A percentile compares a stretch with the other conserved stretches of the same genome.
phyloP scores from a whole-genome alignment of 1,284 basidiomycete species.

The Dichomitus squalens region DNA sequence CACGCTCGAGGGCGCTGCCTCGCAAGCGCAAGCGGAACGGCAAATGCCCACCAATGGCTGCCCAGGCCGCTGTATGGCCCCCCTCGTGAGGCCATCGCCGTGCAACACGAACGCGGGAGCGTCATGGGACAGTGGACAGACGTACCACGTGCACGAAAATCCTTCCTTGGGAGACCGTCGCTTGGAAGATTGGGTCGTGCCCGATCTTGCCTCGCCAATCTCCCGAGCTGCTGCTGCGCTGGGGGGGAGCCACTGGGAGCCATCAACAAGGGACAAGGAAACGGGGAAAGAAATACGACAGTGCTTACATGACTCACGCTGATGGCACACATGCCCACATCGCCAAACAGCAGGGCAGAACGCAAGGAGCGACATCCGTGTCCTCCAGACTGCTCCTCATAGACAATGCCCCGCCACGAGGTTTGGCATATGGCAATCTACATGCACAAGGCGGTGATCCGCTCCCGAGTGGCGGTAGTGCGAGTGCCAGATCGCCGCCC shows the following conservation, averaged over 20 bases:
- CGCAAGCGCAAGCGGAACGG: not conserved
- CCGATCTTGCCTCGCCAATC: constrained; percentile 22
- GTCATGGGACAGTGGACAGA: constrained; percentile 4
- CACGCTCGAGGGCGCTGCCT: not conserved
- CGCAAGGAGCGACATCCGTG: constrained; percentile 3
- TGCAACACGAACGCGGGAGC: not conserved
- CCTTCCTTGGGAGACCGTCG: constrained; percentile 1
- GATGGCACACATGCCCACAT: constrained; percentile 21
- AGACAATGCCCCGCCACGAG: constrained; percentile 1
- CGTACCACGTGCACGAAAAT: not conserved
- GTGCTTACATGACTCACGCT: constrained; percentile 8
- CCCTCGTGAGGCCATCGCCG: constrained; percentile 2
- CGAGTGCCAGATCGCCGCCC: constrained; percentile 4
- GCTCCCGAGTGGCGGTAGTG: not conserved
- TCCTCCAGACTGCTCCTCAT: constrained; percentile 5
- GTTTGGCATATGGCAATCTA: not conserved
- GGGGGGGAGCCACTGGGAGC: constrained; percentile 6
- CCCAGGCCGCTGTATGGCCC: constrained; percentile 10
- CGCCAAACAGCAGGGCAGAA: constrained; percentile 20
- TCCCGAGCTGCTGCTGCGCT: constrained; percentile 7
- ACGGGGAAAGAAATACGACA: not conserved
- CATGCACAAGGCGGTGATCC: not conserved
- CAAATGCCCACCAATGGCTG: constrained; percentile 1
- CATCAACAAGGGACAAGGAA: constrained; percentile 4
- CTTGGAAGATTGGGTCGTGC: constrained; percentile 13